Conservation (phyloP, 768 basidiomycete species). For the Rubroboletus satanas region DNA sequence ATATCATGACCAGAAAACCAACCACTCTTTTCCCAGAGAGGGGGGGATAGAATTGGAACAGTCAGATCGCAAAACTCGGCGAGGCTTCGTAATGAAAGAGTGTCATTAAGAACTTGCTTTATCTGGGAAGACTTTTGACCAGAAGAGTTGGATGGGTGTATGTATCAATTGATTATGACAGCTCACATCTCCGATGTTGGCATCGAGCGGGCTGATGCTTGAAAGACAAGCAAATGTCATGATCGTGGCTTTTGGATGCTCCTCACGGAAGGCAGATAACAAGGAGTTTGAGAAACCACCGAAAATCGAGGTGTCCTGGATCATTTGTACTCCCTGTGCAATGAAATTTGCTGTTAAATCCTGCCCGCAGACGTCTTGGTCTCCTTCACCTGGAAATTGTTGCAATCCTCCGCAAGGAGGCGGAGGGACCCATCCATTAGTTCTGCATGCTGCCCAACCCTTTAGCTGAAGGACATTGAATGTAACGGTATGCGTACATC, state of each 20-base stretch:
- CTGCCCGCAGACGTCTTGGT: not conserved
- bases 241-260: constrained; percentile 59
- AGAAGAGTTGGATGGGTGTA: not conserved
- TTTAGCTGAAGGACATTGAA: not conserved
- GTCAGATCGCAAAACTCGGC: constrained; percentile 47
- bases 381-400: constrained; percentile 59
- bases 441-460: constrained; percentile 46
- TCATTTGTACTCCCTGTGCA: constrained; percentile 63
- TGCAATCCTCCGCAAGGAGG: constrained; percentile 68
- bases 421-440: constrained; percentile 70
- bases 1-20: constrained; percentile 24
- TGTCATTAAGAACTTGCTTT: constrained; percentile 56
- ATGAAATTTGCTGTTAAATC: not conserved
- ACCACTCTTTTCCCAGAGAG: constrained; percentile 37
- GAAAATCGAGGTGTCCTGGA: constrained; percentile 58
- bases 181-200: constrained; percentile 45
- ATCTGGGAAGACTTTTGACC: constrained; percentile 33
- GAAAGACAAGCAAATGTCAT: constrained; percentile 59
- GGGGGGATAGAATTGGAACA: constrained; percentile 48
- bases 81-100: constrained; percentile 50
- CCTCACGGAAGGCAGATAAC: constrained; percentile 60
- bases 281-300: constrained; percentile 63
- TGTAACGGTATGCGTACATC: constrained; percentile 39
- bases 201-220: constrained; percentile 30
- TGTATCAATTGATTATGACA: not conserved